Base-by-base conservation (phyloP, 2,329 filamentous ascomycete genomes). In the Apiospora malaysiana region DNA sequence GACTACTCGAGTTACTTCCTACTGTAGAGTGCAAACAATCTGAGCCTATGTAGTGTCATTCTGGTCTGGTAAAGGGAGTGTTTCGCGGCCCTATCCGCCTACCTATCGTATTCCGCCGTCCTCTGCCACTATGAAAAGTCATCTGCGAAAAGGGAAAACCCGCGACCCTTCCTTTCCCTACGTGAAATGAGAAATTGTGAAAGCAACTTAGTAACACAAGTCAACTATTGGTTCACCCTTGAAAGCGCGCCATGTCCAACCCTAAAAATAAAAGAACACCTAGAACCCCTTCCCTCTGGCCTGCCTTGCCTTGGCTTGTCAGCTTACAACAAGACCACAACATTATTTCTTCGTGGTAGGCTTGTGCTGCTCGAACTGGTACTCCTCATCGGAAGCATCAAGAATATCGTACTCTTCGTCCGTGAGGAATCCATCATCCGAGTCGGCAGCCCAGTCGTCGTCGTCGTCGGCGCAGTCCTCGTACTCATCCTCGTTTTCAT, bases 391-490 rank as follows among this genome's bases (percentile, higher is more conserved):
- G 71, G 94, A 97, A 59, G 94, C 95, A 83, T 98, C 94, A 65
- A 98, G 90, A 75, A 98, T 95, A 78, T 99, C 96, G 81, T 98
- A 99, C 83, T 99, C 96, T 81, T 98, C 96, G 74, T 99, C 96
- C 0, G 96, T 98, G 86, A 97, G 84, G 86, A 97, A 98, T 16
- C 92, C 93, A 72, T 93, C 90, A 16, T 91, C 89, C 0, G 87
- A 88, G n/a, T 89, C 86, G 47, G 85, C 85, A n/a, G 82, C 83
- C 85, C 88, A 90, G 66, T 91, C 91, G n/a, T 90, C 89, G 46
- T 90, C 89, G 46, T 85, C 85, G 69, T 87, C 85, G 45, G 82
- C 84, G 72, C 85, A 86, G 67, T 88, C 86, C 73, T 87, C 86
- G 66, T 85, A 85, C 66, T 87, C 83, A 25, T 90, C 86, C 23